These are phyloP conservation scores for Pestalotiopsis sp. DNA, from an alignment of 2,329 filamentous ascomycete genomes.

Conservation along the genomic window DNA sequence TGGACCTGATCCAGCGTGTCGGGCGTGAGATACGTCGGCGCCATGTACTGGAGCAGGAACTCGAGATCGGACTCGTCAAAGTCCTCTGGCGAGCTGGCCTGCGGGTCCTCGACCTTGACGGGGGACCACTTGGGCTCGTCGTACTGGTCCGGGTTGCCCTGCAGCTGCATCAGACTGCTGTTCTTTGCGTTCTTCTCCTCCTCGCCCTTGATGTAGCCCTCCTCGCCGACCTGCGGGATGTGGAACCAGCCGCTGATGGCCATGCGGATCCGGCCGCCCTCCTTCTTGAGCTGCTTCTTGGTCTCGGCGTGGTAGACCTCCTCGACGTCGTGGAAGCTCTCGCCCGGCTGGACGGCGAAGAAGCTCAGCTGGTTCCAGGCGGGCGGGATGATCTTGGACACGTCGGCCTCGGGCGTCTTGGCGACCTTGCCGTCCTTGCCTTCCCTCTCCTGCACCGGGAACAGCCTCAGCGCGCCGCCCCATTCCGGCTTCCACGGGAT, in stretches of 20 bases:
- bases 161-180: constrained; percentile 89
- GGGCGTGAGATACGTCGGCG: constrained; percentile 87
- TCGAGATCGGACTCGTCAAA: constrained; percentile 81
- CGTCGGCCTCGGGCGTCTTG: constrained; percentile 79
- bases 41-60: constrained; percentile 88
- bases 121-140: constrained; percentile 74
- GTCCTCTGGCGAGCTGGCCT: constrained; percentile 50
- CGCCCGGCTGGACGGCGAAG: constrained; percentile 96
- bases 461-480: constrained; percentile 90
- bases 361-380: constrained; percentile 98
- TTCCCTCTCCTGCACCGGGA: constrained; percentile 68
- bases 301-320: constrained; percentile 81
- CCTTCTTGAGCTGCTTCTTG: constrained; percentile 62
- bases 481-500: constrained; percentile 86
- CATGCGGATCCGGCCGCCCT: constrained; percentile 85
- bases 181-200: constrained; percentile 86
- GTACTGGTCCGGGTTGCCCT: constrained; percentile 88
- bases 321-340: constrained; percentile 98
- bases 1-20: constrained; percentile 84
- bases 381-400: constrained; percentile 82
- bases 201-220: constrained; percentile 84
- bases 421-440: constrained; percentile 74
- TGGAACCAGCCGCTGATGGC: constrained; percentile 99
- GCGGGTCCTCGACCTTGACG: constrained; percentile 44
- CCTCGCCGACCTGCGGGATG: constrained; percentile 92